Evolutionary conservation across 2,329 filamentous ascomycete genomes (phyloP).

Genomic region (Scedosporium aurantiacum): DNA sequence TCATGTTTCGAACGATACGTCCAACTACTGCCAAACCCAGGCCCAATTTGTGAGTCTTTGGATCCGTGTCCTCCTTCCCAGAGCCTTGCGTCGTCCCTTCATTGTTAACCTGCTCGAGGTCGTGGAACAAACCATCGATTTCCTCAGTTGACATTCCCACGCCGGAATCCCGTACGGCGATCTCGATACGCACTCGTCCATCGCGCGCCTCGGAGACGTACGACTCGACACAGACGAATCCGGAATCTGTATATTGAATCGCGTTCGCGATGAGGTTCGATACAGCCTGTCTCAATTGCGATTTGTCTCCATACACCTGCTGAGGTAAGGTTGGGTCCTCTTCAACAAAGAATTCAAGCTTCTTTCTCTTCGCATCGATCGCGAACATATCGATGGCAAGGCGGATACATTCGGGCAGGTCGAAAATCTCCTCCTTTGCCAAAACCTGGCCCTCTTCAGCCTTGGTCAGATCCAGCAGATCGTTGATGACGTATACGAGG

Average conservation of each 20-base stretch:
- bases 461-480: constrained; percentile 79
- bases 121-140: constrained; percentile 45
- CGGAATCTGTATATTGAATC: constrained; percentile 61
- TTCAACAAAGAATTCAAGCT: constrained; percentile 56
- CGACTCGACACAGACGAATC: constrained; percentile 59
- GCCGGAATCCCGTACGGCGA: constrained; percentile 67
- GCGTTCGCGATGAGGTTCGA: constrained; percentile 79
- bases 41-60: constrained; percentile 46
- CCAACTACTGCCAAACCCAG: constrained; percentile 83
- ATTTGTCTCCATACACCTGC: constrained; percentile 66
- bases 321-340: constrained; percentile 58
- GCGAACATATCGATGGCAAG: constrained; percentile 68
- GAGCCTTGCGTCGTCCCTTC: constrained; percentile 24
- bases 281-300: constrained; percentile 70
- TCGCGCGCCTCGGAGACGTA: constrained; percentile 47
- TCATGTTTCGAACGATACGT: constrained; percentile 78
- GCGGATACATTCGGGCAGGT: constrained; percentile 57
- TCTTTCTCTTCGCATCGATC: constrained; percentile 65
- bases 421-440: constrained; percentile 70
- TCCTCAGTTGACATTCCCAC: constrained; percentile 55
- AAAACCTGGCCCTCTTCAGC: constrained; percentile 71
- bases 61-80: constrained; percentile 18
- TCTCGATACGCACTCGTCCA: constrained; percentile 55
- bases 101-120: constrained; percentile 46
- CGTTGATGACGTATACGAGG: constrained; percentile 88